Conservation (phyloP, 768 basidiomycete genomes). For the Lanmaoa rubissima region DNA sequence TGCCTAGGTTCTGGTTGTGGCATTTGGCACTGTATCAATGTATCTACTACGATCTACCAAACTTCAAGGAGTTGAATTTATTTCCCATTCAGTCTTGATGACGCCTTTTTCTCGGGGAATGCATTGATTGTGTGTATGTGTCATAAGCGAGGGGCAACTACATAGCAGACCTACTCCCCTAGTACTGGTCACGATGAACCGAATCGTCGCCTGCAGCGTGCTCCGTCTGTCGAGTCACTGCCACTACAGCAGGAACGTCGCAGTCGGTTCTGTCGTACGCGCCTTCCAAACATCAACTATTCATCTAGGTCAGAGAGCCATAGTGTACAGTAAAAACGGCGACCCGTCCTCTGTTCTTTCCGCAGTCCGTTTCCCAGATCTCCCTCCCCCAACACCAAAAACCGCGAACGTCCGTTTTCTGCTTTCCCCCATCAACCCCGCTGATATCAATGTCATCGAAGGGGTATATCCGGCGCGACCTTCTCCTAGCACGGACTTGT, state of each 20-base stretch:
- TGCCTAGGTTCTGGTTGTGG: slow-evolving; percentile 17
- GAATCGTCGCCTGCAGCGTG: neutral
- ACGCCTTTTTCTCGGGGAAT: neutral
- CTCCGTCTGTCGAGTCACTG: neutral
- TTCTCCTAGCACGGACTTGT: slow-evolving; percentile 35
- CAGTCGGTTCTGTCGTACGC: slow-evolving; percentile 7
- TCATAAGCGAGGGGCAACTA: neutral
- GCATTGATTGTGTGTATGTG: neutral
- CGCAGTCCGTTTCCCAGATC: slow-evolving; percentile 48
- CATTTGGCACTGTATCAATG: slow-evolving; percentile 1
- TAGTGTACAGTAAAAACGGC: slow-evolving; percentile 63
- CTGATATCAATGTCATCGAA: slow-evolving; percentile 78
- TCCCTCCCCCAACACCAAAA: slow-evolving; percentile 52
- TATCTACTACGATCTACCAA: slow-evolving; percentile 11
- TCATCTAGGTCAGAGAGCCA: slow-evolving; percentile 49
- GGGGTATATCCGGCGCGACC: slow-evolving; percentile 79
- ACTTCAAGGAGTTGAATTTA: neutral
- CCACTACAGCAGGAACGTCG: neutral
- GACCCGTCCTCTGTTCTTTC: slow-evolving; percentile 60
- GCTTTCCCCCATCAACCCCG: slow-evolving; percentile 76
- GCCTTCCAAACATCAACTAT: slow-evolving; percentile 34
- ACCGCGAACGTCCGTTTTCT: slow-evolving; percentile 66
- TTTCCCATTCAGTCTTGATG: neutral
- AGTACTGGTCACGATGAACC: slow-evolving; percentile 3
- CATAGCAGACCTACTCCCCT: too few species aligned